Percentiles rank a stretch among this genome's conserved stretches.
phyloP scores from a whole-genome alignment of 805 yeast species.

The Myxozyma neotropica region DNA sequence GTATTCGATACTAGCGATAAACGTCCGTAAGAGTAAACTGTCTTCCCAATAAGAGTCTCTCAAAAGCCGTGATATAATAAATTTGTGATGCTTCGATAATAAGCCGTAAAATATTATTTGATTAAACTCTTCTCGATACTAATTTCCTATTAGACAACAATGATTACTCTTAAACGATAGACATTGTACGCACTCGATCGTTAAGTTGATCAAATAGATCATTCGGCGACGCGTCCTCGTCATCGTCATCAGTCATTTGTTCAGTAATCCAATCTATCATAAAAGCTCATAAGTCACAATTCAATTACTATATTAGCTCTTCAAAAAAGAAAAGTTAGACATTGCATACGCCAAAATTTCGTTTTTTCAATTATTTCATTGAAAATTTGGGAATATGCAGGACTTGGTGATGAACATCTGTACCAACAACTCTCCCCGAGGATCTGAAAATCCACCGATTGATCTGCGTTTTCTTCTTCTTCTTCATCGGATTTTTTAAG shows the following conservation, averaged over 20 bases:
- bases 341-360: conserved; percentile 26
- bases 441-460: conserved; percentile 14
- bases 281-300: not conserved
- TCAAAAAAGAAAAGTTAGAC: not conserved
- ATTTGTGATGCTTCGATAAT: conserved; percentile 12
- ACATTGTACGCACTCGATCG: conserved; percentile 2
- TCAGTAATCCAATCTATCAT: conserved; percentile 21
- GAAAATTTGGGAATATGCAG: conserved; percentile 12
- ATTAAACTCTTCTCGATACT: conserved; percentile 19
- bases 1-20: conserved; percentile 11
- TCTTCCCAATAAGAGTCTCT: conserved; percentile 16
- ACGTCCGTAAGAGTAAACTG: conserved; percentile 11
- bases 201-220: conserved; percentile 16
- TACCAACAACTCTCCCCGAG: conserved; percentile 31
- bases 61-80: conserved; percentile 21
- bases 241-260: conserved; percentile 8
- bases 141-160: too few relatives aligned
- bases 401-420: conserved; percentile 11
- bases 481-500: not conserved
- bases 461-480: not conserved
- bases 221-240: not conserved
- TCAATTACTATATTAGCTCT: too few relatives aligned
- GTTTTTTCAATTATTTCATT: conserved; percentile 16
- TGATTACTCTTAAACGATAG: not conserved
- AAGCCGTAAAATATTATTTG: conserved; percentile 11